Conservation (phyloP, 257 asterid genomes). For the Anisodus acutangulus region DNA sequence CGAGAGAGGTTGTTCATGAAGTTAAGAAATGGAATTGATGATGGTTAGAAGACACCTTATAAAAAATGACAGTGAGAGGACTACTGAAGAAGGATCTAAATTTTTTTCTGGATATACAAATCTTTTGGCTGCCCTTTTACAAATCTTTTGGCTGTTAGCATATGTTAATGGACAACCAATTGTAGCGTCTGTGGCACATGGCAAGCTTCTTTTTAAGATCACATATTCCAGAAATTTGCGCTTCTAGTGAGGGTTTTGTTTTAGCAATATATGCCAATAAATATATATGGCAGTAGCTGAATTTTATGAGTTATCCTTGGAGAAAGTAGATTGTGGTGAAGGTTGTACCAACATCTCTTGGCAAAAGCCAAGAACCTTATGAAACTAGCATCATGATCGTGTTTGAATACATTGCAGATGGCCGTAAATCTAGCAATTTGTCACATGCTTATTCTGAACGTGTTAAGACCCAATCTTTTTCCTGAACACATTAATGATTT, state of each 20-base stretch:
- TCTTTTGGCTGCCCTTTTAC: background rate
- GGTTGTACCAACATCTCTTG: background rate
- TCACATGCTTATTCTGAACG: background rate
- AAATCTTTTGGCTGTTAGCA: background rate
- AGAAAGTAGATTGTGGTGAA: background rate
- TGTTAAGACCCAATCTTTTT: conserved; percentile 3
- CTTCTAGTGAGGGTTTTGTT: conserved; percentile 16
- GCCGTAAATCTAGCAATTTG: background rate
- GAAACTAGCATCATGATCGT: background rate
- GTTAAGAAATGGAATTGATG: conserved; percentile 1
- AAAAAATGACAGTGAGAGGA: conserved; percentile 6
- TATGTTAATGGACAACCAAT: background rate
- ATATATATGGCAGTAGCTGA: background rate
- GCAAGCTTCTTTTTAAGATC: background rate
- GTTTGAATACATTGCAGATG: background rate
- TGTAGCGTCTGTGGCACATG: background rate
- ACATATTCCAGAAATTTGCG: conserved; percentile 5
- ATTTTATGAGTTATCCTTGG: background rate
- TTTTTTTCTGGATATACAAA: background rate
- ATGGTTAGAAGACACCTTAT: background rate
- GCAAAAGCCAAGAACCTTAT: conserved; percentile 20
- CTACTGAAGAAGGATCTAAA: background rate
- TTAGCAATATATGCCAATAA: conserved; percentile 16
- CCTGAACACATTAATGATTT: background rate
- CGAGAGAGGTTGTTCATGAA: conserved; percentile 15